Percentiles rank a stretch among this genome's conserved stretches.
Conservation (phyloP, 2,329 filamentous ascomycete species). For the Penicillium expansum region DNA sequence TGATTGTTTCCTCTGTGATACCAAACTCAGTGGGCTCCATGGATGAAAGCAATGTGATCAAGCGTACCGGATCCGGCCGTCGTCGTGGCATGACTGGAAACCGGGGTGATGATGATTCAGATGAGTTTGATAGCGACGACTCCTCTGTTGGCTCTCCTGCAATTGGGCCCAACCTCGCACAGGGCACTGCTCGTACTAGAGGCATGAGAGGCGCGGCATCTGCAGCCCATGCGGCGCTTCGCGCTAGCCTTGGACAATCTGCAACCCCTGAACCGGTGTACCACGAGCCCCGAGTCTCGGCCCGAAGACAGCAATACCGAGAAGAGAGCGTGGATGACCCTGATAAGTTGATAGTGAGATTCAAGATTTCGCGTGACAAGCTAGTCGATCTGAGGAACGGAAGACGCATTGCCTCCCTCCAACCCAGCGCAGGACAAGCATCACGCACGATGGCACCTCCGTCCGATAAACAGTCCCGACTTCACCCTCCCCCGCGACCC, state of each 20-base stretch:
- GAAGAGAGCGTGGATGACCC: slow-evolving; percentile 77
- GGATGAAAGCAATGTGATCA: slow-evolving; percentile 84
- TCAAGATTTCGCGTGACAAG: slow-evolving; percentile 71
- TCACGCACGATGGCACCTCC: slow-evolving; percentile 53
- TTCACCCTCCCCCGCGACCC: slow-evolving; percentile 27
- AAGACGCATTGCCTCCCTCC: slow-evolving; percentile 41
- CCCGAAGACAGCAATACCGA: slow-evolving; percentile 62
- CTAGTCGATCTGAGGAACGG: slow-evolving; percentile 42
- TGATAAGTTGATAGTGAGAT: slow-evolving; percentile 66
- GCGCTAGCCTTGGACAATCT: slow-evolving; percentile 70
- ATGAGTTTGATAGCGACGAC: slow-evolving; percentile 89
- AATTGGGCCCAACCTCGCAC: slow-evolving; percentile 62
- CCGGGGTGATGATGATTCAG: slow-evolving; percentile 68
- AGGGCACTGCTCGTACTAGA: slow-evolving; percentile 78
- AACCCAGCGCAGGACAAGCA: slow-evolving; percentile 56
- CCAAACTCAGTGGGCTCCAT: slow-evolving; percentile 77
- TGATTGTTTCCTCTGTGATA: slow-evolving; percentile 88
- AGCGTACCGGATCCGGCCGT: slow-evolving; percentile 65
- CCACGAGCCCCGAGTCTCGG: slow-evolving; percentile 69
- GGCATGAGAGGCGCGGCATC: slow-evolving; percentile 86
- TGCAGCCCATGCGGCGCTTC: slow-evolving; percentile 81
- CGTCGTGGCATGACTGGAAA: slow-evolving; percentile 60
- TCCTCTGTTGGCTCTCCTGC: slow-evolving; percentile 84
- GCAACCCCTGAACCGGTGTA: slow-evolving; percentile 79
- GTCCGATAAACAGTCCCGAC: slow-evolving; percentile 32